Evolutionary conservation across 345 rosid genomes (phyloP).

Genomic region (Eutrema yunnanense): DNA sequence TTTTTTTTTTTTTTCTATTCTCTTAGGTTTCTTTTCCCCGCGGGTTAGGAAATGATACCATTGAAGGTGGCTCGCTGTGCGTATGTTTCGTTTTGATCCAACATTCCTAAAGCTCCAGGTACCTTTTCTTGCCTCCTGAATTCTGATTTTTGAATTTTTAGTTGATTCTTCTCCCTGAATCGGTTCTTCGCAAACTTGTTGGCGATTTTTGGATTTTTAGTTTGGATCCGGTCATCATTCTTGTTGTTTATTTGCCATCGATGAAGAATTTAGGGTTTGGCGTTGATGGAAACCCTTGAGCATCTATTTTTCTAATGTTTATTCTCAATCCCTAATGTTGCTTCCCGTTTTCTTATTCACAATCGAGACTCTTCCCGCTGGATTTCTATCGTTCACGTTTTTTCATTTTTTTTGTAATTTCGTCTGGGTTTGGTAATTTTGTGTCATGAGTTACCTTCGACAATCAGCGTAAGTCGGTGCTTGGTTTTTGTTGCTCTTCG

Average conservation of each 20-base stretch:
- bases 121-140: background rate
- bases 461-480: background rate
- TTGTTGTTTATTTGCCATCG: background rate
- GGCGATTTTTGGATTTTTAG: background rate
- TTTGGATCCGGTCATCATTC: conserved; percentile 9
- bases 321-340: too few relatives aligned
- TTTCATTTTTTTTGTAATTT: background rate
- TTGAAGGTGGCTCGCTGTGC: conserved; percentile 5
- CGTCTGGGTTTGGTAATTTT: background rate
- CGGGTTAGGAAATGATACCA: conserved; percentile 4
- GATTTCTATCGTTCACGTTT: background rate
- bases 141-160: background rate
- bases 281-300: background rate
- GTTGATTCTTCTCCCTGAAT: background rate
- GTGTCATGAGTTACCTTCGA: background rate
- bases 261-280: background rate
- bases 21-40: background rate
- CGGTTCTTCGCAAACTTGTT: conserved; percentile 4
- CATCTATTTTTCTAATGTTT: too few relatives aligned
- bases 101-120: conserved; percentile 29
- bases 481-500: background rate
- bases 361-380: conserved; percentile 12
- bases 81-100: conserved; percentile 33
- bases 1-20: background rate
- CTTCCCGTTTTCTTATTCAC: background rate